Conservation (phyloP, 2,329 filamentous ascomycete genomes). For the Tympanopsis confertula region DNA sequence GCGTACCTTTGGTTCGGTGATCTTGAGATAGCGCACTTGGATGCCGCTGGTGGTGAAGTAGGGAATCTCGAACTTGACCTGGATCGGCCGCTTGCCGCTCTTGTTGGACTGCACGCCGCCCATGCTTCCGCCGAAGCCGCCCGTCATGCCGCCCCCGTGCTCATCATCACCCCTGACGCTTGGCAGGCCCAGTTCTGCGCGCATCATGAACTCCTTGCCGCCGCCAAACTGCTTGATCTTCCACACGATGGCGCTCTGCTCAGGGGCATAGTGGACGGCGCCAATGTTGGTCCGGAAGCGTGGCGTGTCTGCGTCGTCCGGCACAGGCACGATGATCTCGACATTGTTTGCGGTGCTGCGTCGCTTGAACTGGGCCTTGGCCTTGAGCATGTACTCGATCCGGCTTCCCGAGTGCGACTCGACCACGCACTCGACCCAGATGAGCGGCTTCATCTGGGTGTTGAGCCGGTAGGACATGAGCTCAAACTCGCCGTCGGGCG, state of each 20-base stretch:
- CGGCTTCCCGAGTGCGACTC: conserved; percentile 90
- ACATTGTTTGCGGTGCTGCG: conserved; percentile 97
- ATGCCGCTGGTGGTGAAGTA: conserved; percentile 99
- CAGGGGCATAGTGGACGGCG: conserved; percentile 91
- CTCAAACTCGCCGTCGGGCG: conserved; percentile 96
- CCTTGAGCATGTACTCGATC: conserved; percentile 97
- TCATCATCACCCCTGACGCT: conserved; percentile 93
- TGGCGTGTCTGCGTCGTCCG: conserved; percentile 90
- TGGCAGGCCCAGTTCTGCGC: conserved; percentile 84
- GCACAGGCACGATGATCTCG: conserved; percentile 92
- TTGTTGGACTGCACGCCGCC: conserved; percentile 77
- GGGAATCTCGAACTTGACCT: conserved; percentile 99
- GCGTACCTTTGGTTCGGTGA: conserved; percentile 94
- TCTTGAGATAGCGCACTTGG: conserved; percentile 96
- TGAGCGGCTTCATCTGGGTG: conserved; percentile 94
- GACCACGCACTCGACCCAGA: conserved; percentile 97
- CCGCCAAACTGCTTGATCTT: conserved; percentile 99
- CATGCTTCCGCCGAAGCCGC: conserved; percentile 94
- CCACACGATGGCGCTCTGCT: conserved; percentile 96
- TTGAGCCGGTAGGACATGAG: conserved; percentile 98
- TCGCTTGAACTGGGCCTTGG: conserved; percentile 94
- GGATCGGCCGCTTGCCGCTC: conserved; percentile 84
- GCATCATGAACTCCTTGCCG: conserved; percentile 97
- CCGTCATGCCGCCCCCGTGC: conserved; percentile 92
- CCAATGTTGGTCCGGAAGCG: conserved; percentile 96